Percentiles rank a stretch among this genome's conserved stretches.
Conservation (phyloP, 2,329 filamentous ascomycete species). For the Trichoderma lentiforme region DNA sequence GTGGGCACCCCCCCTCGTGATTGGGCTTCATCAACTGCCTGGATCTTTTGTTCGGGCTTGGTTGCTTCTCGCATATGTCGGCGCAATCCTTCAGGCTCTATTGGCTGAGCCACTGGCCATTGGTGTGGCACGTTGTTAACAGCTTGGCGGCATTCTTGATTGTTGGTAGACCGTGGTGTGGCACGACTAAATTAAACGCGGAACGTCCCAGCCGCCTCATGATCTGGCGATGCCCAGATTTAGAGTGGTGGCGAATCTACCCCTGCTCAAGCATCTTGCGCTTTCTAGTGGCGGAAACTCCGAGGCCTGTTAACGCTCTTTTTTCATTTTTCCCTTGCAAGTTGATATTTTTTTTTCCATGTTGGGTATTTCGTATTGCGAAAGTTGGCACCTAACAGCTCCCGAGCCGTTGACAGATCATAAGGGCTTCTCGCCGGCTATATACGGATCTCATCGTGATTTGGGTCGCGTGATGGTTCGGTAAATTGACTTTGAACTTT, state of each 20-base stretch:
- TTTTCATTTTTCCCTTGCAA: not conserved
- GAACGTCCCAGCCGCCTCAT: slow-evolving; percentile 10
- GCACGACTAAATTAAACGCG: not conserved
- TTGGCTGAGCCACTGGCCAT: not conserved
- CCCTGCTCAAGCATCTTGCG: not conserved
- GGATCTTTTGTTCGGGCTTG: slow-evolving; percentile 14
- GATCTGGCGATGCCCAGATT: slow-evolving; percentile 4
- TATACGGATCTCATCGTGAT: not conserved
- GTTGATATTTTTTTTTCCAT: not conserved
- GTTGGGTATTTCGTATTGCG: not conserved
- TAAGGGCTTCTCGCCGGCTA: not conserved
- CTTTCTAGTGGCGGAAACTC: not conserved
- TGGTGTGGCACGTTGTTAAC: slow-evolving; percentile 8
- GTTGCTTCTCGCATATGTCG: slow-evolving; percentile 6
- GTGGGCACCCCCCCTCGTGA: not conserved
- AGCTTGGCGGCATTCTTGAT: not conserved
- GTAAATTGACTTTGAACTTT: not conserved
- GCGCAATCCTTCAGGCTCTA: slow-evolving; percentile 14
- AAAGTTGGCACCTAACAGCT: not conserved
- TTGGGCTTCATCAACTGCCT: not conserved
- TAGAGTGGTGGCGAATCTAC: not conserved
- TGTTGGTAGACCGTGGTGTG: not conserved
- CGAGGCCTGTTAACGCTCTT: not conserved
- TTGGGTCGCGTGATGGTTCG: not conserved
- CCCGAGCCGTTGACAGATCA: not conserved